Evolutionary conservation across 768 basidiomycete genomes (phyloP).

Genomic region (Lentinula boryana): DNA sequence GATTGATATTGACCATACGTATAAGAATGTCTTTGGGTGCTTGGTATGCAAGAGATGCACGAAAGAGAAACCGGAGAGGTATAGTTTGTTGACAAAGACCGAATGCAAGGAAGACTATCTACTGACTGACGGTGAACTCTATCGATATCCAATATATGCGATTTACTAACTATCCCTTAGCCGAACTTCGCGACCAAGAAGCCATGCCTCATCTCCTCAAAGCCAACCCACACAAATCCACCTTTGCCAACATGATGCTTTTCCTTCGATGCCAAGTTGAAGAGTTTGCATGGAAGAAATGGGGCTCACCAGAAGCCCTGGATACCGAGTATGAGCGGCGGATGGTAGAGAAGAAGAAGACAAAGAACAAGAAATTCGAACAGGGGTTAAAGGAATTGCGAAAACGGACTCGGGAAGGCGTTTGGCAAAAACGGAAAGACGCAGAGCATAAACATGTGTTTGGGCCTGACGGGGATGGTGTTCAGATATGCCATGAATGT

Average conservation of each 20-base stretch:
- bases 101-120: conserved; percentile 99
- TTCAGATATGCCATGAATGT: conserved; percentile 82
- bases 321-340: conserved; percentile 84
- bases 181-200: conserved; percentile 90
- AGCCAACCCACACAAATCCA: conserved; percentile 91
- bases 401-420: conserved; percentile 78
- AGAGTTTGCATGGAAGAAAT: conserved; percentile 96
- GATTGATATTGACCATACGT: conserved; percentile 83
- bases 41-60: conserved; percentile 88
- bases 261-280: conserved; percentile 93
- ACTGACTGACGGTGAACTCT: conserved; percentile 75
- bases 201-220: conserved; percentile 89
- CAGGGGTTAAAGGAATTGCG: conserved; percentile 81
- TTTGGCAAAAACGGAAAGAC: conserved; percentile 85
- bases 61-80: conserved; percentile 85
- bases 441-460: conserved; percentile 87
- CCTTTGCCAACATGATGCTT: conserved; percentile 99
- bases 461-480: conserved; percentile 50
- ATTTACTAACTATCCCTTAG: conserved; percentile 30
- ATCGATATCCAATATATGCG: background rate
- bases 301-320: conserved; percentile 89
- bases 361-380: conserved; percentile 94
- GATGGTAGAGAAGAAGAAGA: conserved; percentile 76
- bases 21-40: conserved; percentile 76
- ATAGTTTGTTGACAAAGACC: conserved; percentile 93